Percentiles rank a stretch among this genome's conserved stretches.
Evolutionary conservation across 345 rosid species (phyloP).

Genomic region (Carallia pectinifolia): DNA sequence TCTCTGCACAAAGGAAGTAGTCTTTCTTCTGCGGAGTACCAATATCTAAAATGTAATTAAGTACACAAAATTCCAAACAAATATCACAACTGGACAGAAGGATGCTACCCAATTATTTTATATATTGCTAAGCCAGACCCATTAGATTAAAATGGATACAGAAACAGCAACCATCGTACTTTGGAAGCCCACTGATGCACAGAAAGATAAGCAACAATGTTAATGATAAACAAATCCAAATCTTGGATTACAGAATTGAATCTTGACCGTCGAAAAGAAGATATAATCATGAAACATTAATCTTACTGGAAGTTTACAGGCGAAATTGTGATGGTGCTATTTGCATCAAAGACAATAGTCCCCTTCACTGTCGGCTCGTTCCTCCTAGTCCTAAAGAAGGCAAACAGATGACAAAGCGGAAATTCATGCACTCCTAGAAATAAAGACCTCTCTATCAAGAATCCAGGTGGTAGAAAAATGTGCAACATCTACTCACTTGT

Average conservation of each 20-base stretch:
- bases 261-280: conserved; percentile 8
- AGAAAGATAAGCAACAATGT: conserved; percentile 14
- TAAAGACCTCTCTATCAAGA: neutral
- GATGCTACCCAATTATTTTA: conserved; percentile 4
- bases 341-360: conserved; percentile 74
- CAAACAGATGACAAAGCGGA: conserved; percentile 8
- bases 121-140: neutral
- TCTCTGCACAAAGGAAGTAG: conserved; percentile 94
- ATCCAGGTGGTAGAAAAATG: neutral
- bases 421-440: neutral
- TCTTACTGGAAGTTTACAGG: conserved; percentile 97
- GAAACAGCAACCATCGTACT: conserved; percentile 91
- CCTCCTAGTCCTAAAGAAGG: conserved; percentile 65
- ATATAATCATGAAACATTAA: neutral
- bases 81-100: conserved; percentile 3
- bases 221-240: conserved; percentile 14
- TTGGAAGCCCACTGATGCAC: conserved; percentile 82
- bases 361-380: conserved; percentile 88
- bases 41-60: conserved; percentile 66
- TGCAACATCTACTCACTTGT: conserved; percentile 53
- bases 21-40: conserved; percentile 97
- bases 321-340: conserved; percentile 79
- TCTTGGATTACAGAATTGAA: neutral
- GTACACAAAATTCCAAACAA: conserved; percentile 10
- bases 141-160: conserved; percentile 62